Evolutionary conservation across 768 basidiomycete genomes (phyloP).

Genomic region (Boletales sp.): DNA sequence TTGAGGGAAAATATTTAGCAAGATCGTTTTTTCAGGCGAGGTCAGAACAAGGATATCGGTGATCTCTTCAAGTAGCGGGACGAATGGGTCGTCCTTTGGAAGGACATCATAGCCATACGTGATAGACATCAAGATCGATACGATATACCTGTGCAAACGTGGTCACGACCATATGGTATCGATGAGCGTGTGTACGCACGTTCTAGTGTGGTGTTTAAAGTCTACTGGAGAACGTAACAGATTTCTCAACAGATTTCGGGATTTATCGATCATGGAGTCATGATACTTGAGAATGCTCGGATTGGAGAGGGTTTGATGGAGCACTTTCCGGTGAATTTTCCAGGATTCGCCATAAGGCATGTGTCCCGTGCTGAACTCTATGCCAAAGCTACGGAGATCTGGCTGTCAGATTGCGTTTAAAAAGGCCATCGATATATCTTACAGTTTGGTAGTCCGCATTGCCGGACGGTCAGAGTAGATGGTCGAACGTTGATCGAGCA

Average conservation of each 20-base stretch:
- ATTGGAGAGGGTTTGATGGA: conserved; percentile 10
- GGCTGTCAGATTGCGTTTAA: neutral
- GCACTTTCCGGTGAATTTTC: conserved; percentile 16
- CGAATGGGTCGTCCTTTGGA: conserved; percentile 17
- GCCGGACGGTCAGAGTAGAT: conserved; percentile 20
- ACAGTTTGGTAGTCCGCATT: conserved; percentile 7
- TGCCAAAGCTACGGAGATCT: conserved; percentile 15
- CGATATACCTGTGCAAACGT: conserved; percentile 9
- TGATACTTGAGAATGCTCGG: conserved; percentile 11
- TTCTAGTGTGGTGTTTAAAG: conserved; percentile 11
- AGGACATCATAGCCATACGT: conserved; percentile 17
- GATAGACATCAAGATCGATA: conserved; percentile 19
- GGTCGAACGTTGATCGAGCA: conserved; percentile 24
- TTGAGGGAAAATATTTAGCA: conserved; percentile 17
- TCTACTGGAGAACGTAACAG: conserved; percentile 13
- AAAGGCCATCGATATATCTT: neutral
- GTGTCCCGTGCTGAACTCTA: conserved; percentile 21
- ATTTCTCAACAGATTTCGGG: conserved; percentile 4
- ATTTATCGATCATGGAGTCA: conserved; percentile 6
- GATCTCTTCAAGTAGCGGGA: conserved; percentile 11
- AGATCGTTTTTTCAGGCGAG: conserved; percentile 19
- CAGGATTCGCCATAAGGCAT: conserved; percentile 14
- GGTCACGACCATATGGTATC: neutral
- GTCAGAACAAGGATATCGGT: conserved; percentile 1
- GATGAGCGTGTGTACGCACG: conserved; percentile 13